Evolutionary conservation across 1,139 yeast genomes (phyloP), one percentile per base, ranked within the genome.

Genomic region (Nakaseomyces nivariensis): DNA sequence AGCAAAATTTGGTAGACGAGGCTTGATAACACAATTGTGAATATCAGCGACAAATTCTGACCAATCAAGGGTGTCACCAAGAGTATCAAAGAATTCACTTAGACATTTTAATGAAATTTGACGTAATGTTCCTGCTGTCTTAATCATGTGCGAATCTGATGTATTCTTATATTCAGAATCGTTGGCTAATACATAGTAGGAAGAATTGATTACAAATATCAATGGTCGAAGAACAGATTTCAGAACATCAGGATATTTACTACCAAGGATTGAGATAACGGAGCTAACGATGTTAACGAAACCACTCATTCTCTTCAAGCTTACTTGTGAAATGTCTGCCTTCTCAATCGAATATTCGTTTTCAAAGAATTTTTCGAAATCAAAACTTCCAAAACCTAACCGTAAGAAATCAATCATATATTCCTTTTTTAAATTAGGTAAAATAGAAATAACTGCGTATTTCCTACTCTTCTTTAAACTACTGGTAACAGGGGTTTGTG

Each of bases 381-480:
- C 71, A 43, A 86, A 69, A 53, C 78, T 78, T 26, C 75, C 77
- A 37, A 82, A 72, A 7, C 90, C 87, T 45, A 89, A 71, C 32
- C 69, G 60, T 42, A 89, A 70, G 60, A 90, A 90, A 48, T 75
- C 72, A 8, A 70, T 67, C 33, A 89, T 74, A 54, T 79, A 76
- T 5, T 70, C 65, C 22, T 77, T 76, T 24, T 75, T 72, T 48
- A 92, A 72, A 54, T 76, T 81, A 29, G 87, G 85, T 48, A 92
- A 68, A 2, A 85, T 74, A 22, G 84, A 74, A 13, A 92, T 72
- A 4, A 89, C 88, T 2, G 97, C 92, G 61, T 76, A 76, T 57
- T 88, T 85, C 57, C 86, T 77, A 26, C 90, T 82, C 53, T 78
- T 76, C 59, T 85, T 85, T 47, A 82, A 78, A 53, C 88, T 88